Evolutionary conservation across 208 protist genomes (phyloP).

Genomic region (Trypanosoma melophagium): DNA sequence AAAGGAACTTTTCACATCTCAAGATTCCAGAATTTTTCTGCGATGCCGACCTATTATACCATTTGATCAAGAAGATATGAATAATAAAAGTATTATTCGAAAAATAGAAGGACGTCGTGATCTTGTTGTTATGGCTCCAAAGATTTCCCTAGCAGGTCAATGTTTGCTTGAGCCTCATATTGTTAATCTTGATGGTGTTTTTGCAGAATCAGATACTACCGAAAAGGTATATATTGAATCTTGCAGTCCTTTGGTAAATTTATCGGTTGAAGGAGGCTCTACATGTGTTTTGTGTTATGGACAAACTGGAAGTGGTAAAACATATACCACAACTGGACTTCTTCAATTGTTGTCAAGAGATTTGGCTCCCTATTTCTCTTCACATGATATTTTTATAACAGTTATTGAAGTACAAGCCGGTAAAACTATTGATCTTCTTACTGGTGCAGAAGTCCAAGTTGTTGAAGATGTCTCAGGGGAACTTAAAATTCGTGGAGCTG

Average conservation of each 20-base stretch:
- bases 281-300: slow-evolving; percentile 90
- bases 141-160: slow-evolving; percentile 78
- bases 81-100: slow-evolving; percentile 75
- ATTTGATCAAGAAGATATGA: slow-evolving; percentile 71
- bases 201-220: slow-evolving; percentile 69
- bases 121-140: slow-evolving; percentile 81
- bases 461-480: slow-evolving; percentile 82
- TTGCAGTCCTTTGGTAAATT: slow-evolving; percentile 73
- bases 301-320: slow-evolving; percentile 92
- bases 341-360: slow-evolving; percentile 65
- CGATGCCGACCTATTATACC: slow-evolving; percentile 77
- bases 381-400: slow-evolving; percentile 71
- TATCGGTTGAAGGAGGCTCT: slow-evolving; percentile 76
- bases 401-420: slow-evolving; percentile 81
- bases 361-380: slow-evolving; percentile 56
- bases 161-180: slow-evolving; percentile 73
- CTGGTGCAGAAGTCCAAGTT: slow-evolving; percentile 74
- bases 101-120: slow-evolving; percentile 76
- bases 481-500: slow-evolving; percentile 69
- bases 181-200: slow-evolving; percentile 78
- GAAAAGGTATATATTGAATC: slow-evolving; percentile 74
- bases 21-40: slow-evolving; percentile 88
- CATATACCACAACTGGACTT: slow-evolving; percentile 81
- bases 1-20: slow-evolving; percentile 76
- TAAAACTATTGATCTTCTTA: slow-evolving; percentile 83